Conservation (phyloP, 1,284 basidiomycete genomes). For the Rhizoctonia solani region DNA sequence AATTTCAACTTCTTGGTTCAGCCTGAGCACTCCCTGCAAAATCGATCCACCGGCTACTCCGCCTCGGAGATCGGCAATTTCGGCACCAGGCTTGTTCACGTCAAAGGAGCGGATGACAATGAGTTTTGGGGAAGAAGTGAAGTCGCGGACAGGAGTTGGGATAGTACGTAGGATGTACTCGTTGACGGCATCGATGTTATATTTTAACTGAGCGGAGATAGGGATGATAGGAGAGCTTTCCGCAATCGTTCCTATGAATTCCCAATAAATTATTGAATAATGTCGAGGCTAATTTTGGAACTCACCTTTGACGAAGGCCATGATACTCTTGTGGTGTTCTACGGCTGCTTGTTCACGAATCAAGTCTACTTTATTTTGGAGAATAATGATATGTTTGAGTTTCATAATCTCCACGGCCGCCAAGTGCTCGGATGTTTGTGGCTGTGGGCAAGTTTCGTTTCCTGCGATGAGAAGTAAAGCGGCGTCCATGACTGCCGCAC, state of each 20-base stretch:
- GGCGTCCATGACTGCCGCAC: slow-evolving; percentile 99
- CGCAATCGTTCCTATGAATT: slow-evolving; percentile 83
- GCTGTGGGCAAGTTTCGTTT: slow-evolving; percentile 98
- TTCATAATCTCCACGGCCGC: slow-evolving; percentile 99
- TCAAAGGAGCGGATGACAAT: slow-evolving; percentile 99
- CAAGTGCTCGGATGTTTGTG: slow-evolving; percentile 97
- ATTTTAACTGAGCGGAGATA: slow-evolving; percentile 97
- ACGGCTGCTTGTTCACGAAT: slow-evolving; percentile 90
- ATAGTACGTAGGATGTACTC: slow-evolving; percentile 98
- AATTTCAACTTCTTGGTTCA: slow-evolving; percentile 96
- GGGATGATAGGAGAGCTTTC: slow-evolving; percentile 97
- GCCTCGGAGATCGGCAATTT: slow-evolving; percentile 96
- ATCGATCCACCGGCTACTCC: slow-evolving; percentile 98
- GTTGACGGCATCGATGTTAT: slow-evolving; percentile 99
- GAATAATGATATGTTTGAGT: slow-evolving; percentile 95
- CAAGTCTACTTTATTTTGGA: slow-evolving; percentile 97
- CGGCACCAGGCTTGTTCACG: slow-evolving; percentile 98
- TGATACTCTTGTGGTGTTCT: slow-evolving; percentile 92
- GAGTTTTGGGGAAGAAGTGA: slow-evolving; percentile 86
- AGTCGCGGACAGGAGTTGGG: slow-evolving; percentile 92
- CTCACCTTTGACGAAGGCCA: slow-evolving; percentile 88
- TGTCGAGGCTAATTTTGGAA: slow-evolving; percentile 26
- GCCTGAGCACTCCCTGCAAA: slow-evolving; percentile 85
- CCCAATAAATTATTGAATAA: not conserved
- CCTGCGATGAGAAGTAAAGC: slow-evolving; percentile 93